Conservation (phyloP, 257 asterid genomes). For the Solanum ossicruentum region DNA sequence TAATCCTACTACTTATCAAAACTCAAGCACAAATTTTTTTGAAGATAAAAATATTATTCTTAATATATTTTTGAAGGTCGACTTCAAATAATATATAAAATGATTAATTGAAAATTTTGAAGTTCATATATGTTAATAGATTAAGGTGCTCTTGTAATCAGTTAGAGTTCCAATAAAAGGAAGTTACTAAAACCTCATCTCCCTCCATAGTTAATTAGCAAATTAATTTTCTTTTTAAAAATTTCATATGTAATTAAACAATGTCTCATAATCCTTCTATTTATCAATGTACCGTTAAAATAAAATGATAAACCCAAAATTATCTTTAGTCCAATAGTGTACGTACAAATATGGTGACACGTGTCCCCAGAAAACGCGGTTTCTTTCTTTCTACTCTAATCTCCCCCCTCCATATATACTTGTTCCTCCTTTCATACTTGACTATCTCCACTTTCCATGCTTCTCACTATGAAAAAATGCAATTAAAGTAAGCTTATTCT, state of each 20-base stretch:
- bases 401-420: not conserved
- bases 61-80: too few species aligned
- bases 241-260: too few species aligned
- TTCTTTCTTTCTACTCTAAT: constrained; percentile 6
- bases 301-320: constrained; percentile 6
- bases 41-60: too few species aligned
- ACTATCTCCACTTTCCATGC: not conserved
- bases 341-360: constrained; percentile 56
- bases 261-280: too few species aligned
- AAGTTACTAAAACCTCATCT: too few species aligned
- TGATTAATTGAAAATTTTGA: too few species aligned
- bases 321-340: not conserved
- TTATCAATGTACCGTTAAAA: not conserved
- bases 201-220: too few species aligned
- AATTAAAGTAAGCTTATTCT: not conserved
- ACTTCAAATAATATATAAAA: too few species aligned
- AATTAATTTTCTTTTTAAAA: too few species aligned
- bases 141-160: too few species aligned
- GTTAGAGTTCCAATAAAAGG: too few species aligned
- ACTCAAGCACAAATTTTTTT: not conserved
- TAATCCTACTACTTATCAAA: not conserved
- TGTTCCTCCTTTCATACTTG: not conserved
- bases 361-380: constrained; percentile 74
- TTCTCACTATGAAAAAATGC: not conserved
- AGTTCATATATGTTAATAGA: too few species aligned